phyloP scores from a whole-genome alignment of 208 protist genomes.

The Balamuthia mandrillaris region DNA sequence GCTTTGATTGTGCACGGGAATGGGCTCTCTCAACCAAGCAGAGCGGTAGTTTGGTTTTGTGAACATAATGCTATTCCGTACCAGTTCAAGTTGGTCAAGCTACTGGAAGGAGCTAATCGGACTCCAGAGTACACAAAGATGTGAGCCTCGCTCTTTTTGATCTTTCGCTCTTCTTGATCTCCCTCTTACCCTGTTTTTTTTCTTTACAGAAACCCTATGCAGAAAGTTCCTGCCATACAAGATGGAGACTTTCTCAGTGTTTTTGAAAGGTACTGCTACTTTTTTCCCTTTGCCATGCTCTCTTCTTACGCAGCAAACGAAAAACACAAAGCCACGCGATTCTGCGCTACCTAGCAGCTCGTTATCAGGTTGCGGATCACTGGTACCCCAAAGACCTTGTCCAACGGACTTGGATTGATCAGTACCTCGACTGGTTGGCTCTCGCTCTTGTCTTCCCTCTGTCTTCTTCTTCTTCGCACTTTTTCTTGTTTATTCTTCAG shows the following conservation, averaged over 20 bases:
- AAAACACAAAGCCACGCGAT: neutral
- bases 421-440: slow-evolving; percentile 2
- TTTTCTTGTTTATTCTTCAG: too few species aligned
- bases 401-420: slow-evolving; percentile 15
- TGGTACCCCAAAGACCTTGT: slow-evolving; percentile 21
- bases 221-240: slow-evolving; percentile 2
- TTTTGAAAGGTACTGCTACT: neutral
- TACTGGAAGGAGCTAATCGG: slow-evolving; percentile 4
- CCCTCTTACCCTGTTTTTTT: neutral
- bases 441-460: neutral
- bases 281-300: neutral
- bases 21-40: neutral
- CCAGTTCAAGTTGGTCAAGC: neutral
- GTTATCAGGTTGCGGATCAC: neutral
- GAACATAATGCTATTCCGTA: slow-evolving; percentile 3
- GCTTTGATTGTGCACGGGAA: slow-evolving; percentile 26
- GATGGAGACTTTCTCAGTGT: neutral
- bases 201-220: neutral
- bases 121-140: neutral
- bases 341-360: slow-evolving; percentile 13
- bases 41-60: slow-evolving; percentile 2
- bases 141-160: neutral
- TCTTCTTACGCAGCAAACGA: too few species aligned
- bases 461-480: too few species aligned
- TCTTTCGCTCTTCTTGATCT: neutral